A percentile compares a stretch with the other conserved stretches of the same genome.
Evolutionary conservation across 495 filamentous ascomycete genomes (phyloP).

Genomic region (Penicillium lagena): DNA sequence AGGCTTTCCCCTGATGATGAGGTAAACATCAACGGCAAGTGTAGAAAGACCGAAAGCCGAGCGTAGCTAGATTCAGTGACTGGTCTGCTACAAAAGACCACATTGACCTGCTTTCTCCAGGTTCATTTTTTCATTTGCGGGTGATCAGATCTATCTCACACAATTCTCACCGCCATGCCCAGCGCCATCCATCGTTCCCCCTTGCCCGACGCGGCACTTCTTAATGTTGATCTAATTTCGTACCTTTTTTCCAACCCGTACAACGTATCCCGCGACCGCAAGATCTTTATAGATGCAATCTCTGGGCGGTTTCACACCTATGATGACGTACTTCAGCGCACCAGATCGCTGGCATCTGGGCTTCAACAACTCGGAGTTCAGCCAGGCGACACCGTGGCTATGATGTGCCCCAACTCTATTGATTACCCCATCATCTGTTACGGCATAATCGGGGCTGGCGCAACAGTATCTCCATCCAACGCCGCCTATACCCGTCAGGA

Average conservation of each 20-base stretch:
- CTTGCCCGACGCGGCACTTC: not conserved
- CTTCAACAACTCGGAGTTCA: constrained; percentile 65
- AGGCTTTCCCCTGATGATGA: no score
- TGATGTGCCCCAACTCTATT: constrained; percentile 63
- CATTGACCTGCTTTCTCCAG: no score
- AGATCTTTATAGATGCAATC: constrained; percentile 48
- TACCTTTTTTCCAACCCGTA: constrained; percentile 56
- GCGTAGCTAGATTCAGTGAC: no score
- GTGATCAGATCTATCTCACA: no score
- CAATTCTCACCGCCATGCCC: constrained; percentile 9
- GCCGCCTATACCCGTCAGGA: constrained; percentile 74
- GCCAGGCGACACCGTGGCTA: constrained; percentile 61
- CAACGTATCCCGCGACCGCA: constrained; percentile 7
- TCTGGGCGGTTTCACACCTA: constrained; percentile 64
- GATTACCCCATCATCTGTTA: constrained; percentile 60
- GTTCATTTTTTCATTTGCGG: no score
- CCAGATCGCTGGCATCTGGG: constrained; percentile 65
- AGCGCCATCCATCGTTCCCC: not conserved
- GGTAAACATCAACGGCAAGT: no score
- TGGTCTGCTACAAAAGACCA: no score
- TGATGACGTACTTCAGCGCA: constrained; percentile 51
- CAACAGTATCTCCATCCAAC: constrained; percentile 69
- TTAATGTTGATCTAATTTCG: constrained; percentile 52
- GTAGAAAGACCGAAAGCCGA: no score
- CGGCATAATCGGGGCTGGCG: constrained; percentile 70